phyloP scores from a whole-genome alignment of 306 rosid genomes.

The Purshia tridentata region DNA sequence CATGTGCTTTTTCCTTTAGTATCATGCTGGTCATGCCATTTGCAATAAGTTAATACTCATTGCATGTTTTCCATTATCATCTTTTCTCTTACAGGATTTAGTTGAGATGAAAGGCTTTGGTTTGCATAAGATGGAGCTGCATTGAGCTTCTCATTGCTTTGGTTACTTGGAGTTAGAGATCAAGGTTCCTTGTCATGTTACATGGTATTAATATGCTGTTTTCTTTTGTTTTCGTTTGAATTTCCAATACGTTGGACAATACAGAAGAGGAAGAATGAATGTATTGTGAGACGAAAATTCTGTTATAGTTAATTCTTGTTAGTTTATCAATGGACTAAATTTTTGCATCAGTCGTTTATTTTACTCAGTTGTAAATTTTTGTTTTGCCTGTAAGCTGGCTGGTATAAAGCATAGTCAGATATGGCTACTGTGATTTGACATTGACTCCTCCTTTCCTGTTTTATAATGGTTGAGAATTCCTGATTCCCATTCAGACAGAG shows the following conservation, averaged over 20 bases:
- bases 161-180: not conserved
- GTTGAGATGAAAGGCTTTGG: constrained; percentile 4
- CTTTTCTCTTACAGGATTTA: constrained; percentile 22
- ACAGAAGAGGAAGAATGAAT: constrained; percentile 6
- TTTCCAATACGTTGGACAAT: constrained; percentile 10
- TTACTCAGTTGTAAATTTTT: not conserved
- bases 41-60: not conserved
- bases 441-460: no score
- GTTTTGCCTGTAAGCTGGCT: not conserved
- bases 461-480: no score
- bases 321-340: not conserved
- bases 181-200: not conserved
- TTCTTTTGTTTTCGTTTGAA: not conserved
- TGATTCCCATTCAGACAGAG: no score
- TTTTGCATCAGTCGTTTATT: constrained; percentile 6
- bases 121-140: constrained; percentile 9
- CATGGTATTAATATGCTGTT: constrained; percentile 1
- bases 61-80: not conserved
- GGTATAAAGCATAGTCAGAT: no score
- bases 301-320: not conserved
- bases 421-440: no score
- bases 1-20: not conserved
- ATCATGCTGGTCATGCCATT: not conserved
- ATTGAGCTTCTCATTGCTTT: not conserved
- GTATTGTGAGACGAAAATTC: constrained; percentile 14